Evolutionary conservation across 495 filamentous ascomycete genomes (phyloP), one percentile per base, ranked within the genome.

Genomic region (Tuber magnatum): DNA sequence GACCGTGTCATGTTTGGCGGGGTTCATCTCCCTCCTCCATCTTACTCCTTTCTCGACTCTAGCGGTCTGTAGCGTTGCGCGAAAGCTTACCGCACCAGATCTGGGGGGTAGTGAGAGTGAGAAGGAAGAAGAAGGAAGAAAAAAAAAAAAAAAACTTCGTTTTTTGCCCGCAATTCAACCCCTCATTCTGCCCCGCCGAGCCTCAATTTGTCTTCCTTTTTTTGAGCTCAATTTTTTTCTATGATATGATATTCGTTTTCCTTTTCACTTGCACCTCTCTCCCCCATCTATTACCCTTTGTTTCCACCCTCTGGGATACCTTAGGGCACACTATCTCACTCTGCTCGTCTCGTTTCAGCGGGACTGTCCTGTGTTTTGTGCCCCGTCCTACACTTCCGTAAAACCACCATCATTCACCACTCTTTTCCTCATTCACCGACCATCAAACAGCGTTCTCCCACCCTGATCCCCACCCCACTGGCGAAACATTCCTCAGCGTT

Each of bases 321-420:
- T 73, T 76, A 74, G 78, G 79, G 74, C 78, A 81, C 74, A 72
- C 70, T 72, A 70, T 72, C 76, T 74, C 77, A 77, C 73, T 71
- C 71, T 75, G 76, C 72, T 71, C 74, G 79, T 79, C 75, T 81
- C 82, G 78, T 75, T 74, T 80, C 77, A 77, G 75, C 74, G 80
- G 77, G 75, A 80, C 78, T 71, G 74, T 77, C 75, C 79, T 78
- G 61, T 78, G 78, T 80, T 74, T 76, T 81, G 69, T 70, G 79
- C 72, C 51, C 73, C 48, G 42, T 43, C 78, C 79, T 72, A 74
- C 79, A 70, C 74, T 51, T 77, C 75, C 76, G 79, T 75, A 75
- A 61, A 56, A 70, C 73, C 73, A 71, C 68, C 70, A 70, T 69
- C 70, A 72, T 75, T 35, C 28, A 35, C 56, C 56, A 6, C 28